Conservation (phyloP, 139 green algal genomes). For the Tetraselmis chui region DNA sequence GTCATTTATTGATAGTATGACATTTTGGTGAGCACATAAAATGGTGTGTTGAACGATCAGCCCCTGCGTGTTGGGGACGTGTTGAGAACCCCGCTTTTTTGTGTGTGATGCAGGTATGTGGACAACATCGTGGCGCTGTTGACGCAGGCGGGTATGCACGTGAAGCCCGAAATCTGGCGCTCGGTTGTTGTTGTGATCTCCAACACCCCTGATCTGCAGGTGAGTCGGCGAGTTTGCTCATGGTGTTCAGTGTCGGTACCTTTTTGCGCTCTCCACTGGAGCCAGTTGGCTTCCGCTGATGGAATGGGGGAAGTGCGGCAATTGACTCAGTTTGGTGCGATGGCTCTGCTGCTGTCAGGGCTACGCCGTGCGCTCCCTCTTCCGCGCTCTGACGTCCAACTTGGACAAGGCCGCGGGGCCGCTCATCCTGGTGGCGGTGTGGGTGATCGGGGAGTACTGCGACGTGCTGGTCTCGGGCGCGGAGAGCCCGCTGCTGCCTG, state of each 20-base stretch:
- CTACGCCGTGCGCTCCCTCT: constrained; percentile 36
- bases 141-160: constrained; percentile 28
- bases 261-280: neutral
- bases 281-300: neutral
- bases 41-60: too few relatives aligned
- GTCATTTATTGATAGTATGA: too few relatives aligned
- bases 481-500: constrained; percentile 47
- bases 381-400: constrained; percentile 13
- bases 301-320: neutral
- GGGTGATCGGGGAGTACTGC: constrained; percentile 88
- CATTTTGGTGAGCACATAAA: too few relatives aligned
- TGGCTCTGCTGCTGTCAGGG: neutral
- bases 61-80: too few relatives aligned
- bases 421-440: constrained; percentile 57
- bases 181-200: constrained; percentile 79
- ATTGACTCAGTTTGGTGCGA: constrained; percentile 2
- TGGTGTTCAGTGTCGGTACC: neutral
- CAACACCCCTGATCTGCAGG: constrained; percentile 81
- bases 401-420: constrained; percentile 22
- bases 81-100: too few relatives aligned
- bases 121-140: constrained; percentile 5
- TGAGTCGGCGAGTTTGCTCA: neutral
- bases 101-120: neutral
- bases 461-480: constrained; percentile 68
- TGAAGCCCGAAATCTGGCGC: constrained; percentile 72